phyloP scores from a whole-genome alignment of 2,329 filamentous ascomycete species.

The Botryotinia narcissicola region DNA sequence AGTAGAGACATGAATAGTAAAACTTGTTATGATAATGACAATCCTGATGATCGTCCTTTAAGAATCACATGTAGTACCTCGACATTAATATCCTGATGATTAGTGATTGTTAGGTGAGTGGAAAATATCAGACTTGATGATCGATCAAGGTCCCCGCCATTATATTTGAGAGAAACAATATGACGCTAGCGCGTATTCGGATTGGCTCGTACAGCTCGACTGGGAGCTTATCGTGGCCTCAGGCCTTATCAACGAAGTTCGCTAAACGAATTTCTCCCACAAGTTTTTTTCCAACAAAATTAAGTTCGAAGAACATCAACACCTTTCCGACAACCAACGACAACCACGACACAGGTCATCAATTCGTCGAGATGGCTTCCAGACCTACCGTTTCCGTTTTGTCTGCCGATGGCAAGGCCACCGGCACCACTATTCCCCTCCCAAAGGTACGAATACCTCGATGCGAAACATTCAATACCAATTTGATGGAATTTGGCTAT shows the following conservation, averaged over 20 bases:
- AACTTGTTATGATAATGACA: neutral
- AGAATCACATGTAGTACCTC: neutral
- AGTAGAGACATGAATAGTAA: neutral
- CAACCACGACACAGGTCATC: constrained; percentile 35
- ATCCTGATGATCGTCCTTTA: neutral
- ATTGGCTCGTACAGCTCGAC: neutral
- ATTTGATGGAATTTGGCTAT: constrained; percentile 5
- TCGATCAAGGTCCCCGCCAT: neutral
- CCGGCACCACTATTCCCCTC: constrained; percentile 84
- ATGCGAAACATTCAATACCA: constrained; percentile 6
- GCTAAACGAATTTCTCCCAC: constrained; percentile 19
- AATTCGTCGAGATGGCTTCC: constrained; percentile 67
- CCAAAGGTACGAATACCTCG: constrained; percentile 54
- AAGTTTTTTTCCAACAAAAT: constrained; percentile 9
- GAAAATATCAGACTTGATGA: neutral
- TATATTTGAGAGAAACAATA: neutral
- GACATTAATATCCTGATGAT: neutral
- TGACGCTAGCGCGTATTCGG: neutral
- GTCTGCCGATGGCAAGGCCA: constrained; percentile 91
- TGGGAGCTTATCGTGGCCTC: neutral
- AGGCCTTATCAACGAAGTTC: constrained; percentile 11
- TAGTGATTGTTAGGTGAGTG: neutral
- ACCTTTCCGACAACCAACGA: constrained; percentile 27
- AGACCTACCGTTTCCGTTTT: constrained; percentile 97
- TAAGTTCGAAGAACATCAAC: constrained; percentile 16